Evolutionary conservation across 345 rosid genomes (phyloP).

Genomic region (Moringa oleifera): DNA sequence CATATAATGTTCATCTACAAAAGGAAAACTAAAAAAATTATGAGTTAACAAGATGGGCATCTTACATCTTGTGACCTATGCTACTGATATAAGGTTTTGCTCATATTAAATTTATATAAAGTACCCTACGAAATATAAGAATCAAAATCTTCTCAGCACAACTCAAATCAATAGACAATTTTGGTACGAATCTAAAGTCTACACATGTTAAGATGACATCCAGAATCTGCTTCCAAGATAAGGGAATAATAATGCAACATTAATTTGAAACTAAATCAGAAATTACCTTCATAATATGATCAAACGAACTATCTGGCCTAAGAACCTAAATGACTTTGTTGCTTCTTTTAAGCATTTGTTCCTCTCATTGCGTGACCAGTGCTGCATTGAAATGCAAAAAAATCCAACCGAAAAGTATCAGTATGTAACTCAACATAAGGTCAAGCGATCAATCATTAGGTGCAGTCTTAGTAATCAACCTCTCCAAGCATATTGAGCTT

Average conservation of each 20-base stretch:
- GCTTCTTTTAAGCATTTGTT: constrained; percentile 85
- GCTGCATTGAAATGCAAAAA: constrained; percentile 38
- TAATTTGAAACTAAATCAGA: not conserved
- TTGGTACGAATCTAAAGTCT: no score
- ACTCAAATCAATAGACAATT: no score
- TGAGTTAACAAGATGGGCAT: no score
- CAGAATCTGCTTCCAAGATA: no score
- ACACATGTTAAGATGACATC: no score
- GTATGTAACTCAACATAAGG: constrained; percentile 12
- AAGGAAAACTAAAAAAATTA: no score
- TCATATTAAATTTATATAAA: no score
- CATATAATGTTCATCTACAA: no score
- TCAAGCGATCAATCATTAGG: constrained; percentile 3
- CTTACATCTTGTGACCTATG: no score
- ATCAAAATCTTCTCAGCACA: no score
- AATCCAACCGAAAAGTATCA: constrained; percentile 10
- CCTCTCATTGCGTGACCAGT: constrained; percentile 75
- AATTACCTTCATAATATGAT: constrained; percentile 43
- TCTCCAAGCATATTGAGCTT: constrained; percentile 83
- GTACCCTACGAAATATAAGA: no score
- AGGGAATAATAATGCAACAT: not conserved
- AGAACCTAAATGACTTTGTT: constrained; percentile 57
- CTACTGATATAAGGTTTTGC: no score
- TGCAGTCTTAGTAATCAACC: constrained; percentile 34
- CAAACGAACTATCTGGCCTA: constrained; percentile 84